These are phyloP conservation scores for Phaffomyces antillensis DNA, from an alignment of 805 yeast species.

Conservation along the genomic window DNA sequence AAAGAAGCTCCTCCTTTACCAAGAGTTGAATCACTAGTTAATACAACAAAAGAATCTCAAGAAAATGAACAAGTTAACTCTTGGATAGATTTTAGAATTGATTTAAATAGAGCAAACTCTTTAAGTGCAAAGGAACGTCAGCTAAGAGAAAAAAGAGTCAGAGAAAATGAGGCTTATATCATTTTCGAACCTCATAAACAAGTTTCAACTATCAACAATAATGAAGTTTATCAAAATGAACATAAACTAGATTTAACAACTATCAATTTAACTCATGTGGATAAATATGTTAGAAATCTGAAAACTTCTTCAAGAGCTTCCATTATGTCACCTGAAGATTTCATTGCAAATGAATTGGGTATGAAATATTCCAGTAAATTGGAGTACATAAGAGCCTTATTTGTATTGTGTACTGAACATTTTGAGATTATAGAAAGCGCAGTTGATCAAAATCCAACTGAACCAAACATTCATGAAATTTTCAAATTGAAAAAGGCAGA, in stretches of 20 bases:
- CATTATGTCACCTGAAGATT: constrained; percentile 43
- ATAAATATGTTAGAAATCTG: constrained; percentile 31
- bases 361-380: constrained; percentile 44
- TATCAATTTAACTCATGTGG: constrained; percentile 34
- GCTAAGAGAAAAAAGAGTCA: constrained; percentile 56
- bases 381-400: constrained; percentile 62
- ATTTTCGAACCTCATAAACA: constrained; percentile 56
- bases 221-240: constrained; percentile 33
- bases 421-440: constrained; percentile 35
- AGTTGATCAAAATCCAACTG: constrained; percentile 12
- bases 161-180: constrained; percentile 52
- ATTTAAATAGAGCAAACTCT: constrained; percentile 66
- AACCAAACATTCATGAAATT: constrained; percentile 32
- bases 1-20: constrained; percentile 24
- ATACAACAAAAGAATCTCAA: constrained; percentile 18
- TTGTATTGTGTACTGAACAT: constrained; percentile 53
- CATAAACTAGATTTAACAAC: constrained; percentile 24
- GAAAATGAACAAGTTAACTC: constrained; percentile 33
- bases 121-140: constrained; percentile 63
- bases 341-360: constrained; percentile 47
- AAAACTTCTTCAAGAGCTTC: constrained; percentile 24
- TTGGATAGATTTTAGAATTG: constrained; percentile 52
- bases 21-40: constrained; percentile 16
- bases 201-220: constrained; percentile 37
- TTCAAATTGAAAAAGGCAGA: constrained; percentile 47